Evolutionary conservation across 805 yeast genomes (phyloP).

Genomic region (Wickerhamiella brachini): DNA sequence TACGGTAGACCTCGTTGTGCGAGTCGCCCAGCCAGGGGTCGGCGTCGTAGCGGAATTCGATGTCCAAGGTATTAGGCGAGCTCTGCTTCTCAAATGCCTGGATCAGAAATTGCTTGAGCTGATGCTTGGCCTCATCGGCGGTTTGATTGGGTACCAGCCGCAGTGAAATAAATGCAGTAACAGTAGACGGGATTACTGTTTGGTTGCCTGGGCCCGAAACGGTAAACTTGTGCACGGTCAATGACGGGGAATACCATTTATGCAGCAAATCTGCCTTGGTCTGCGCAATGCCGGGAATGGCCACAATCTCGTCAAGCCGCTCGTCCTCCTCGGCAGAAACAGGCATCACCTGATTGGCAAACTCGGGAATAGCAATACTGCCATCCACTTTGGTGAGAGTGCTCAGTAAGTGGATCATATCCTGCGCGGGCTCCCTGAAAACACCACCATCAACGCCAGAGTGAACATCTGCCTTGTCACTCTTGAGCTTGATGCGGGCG

Average conservation of each 20-base stretch:
- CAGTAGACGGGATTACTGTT: constrained; percentile 78
- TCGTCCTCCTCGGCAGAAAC: constrained; percentile 43
- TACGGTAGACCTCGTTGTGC: constrained; percentile 53
- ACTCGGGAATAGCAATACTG: constrained; percentile 48
- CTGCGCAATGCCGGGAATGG: background rate
- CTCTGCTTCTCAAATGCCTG: constrained; percentile 35
- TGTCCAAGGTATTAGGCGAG: constrained; percentile 47
- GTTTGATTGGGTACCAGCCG: constrained; percentile 86
- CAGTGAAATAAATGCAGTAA: constrained; percentile 62
- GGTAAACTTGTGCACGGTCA: constrained; percentile 69
- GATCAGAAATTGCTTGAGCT: constrained; percentile 35
- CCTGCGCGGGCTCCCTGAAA: constrained; percentile 77
- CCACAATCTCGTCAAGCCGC: constrained; percentile 37
- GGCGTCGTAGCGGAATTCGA: constrained; percentile 66
- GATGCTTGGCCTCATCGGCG: constrained; percentile 39
- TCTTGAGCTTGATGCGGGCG: constrained; percentile 53
- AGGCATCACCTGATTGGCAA: constrained; percentile 53
- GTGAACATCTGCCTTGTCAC: constrained; percentile 78
- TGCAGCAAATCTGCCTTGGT: constrained; percentile 38
- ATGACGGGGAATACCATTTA: constrained; percentile 82
- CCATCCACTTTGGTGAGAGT: constrained; percentile 43
- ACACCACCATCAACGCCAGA: constrained; percentile 96
- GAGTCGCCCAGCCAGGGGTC: constrained; percentile 96
- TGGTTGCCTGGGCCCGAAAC: constrained; percentile 86
- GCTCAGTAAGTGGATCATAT: constrained; percentile 58